Base-by-base conservation (phyloP, 805 yeast species). In the Candida easanensis region DNA sequence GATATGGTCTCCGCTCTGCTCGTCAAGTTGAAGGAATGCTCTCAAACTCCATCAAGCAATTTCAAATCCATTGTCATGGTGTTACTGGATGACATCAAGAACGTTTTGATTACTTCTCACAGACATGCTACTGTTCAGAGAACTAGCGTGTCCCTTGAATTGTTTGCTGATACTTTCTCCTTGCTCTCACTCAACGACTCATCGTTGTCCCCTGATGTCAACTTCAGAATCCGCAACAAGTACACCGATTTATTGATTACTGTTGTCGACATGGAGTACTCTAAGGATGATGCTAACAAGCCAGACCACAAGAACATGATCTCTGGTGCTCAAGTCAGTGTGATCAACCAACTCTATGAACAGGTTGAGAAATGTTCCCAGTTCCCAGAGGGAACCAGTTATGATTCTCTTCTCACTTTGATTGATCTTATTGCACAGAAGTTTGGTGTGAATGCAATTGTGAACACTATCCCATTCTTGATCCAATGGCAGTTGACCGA, bases 1-100 rank as follows among this genome's bases (percentile, higher is more conserved):
- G 97, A 90, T 60, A 82, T 91, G 69, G 68, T 89, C 16, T 76
- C 79, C 22, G 95, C 85, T 45, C 68, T 89, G 14, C 64, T 82
- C 33, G 52, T 73, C 16, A 76, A 58, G 40, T 45, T 69, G 26
- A 63, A 62, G 36, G 61, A 60, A 6, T 70, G 36, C 26, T 13
- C 31, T 7, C 31, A 39, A 6, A 27, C 30, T 15, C 33, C 40
- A 14, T 19, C 40, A 7, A 17, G 14, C 4, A 32, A 35, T 9
- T 20, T 22, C 25, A 19, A n/a, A 7, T 11, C 45, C 13, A 21
- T 48, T 5, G 42, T 51, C 14, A 18, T 44, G 23, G 44, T 39
- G 5, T 20, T 50, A 4, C 35, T 58, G 36, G 49, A 51, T 14
- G 49, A 54, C 33, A 52, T 52, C 31, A 41, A 33, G 22, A 44